Evolutionary conservation across 2,329 filamentous ascomycete species (phyloP), one percentile per base, ranked within the genome.

Genomic region (Zasmidium cellare): DNA sequence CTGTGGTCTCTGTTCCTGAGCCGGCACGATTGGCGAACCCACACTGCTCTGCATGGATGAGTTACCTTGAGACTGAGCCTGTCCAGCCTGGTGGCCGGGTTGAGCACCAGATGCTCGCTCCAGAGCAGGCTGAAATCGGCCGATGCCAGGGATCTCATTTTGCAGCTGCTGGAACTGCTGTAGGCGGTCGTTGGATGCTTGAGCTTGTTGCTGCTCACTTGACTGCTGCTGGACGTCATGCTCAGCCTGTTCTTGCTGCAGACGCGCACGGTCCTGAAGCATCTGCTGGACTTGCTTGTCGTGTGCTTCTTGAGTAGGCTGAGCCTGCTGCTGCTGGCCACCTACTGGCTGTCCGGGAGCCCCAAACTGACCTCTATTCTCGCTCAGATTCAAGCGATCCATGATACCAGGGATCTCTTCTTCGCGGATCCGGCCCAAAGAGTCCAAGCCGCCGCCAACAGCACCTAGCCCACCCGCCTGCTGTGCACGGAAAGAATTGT

Each of bases 111-210:
- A 74, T n/a, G 73, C 65, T 24, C 41, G 19, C 24, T 71, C 62
- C 48, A 53, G 38, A n/a, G 62, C 52, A 35, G 59, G 45, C 44
- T 64, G 62, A 31, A 65, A 51, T 64, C 58, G 38, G 61, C 60
- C 57, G 25, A 53, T n/a, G n/a, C 28, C 53, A 46, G 57, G 44
- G 19, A 51, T 55, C 24, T 71, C 72, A 9, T 82, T 79, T 57
- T 92, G 90, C 58, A 88, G 84, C 69, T 88, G 84, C 67, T 96
- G 86, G 71, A 97, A 97, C 70, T 97, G 88, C 65, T 89, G 85
- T 19, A 97, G 80, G 47, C 92, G 87, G 48, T 91, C 89, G 60
- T 82, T 80, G 51, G 66, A 56, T 11, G 56, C 59, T 18, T 41
- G 35, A 16, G 69, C 76, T 61, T 80, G 77, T 54, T 82, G 80